A percentile compares a stretch with the other conserved stretches of the same genome.
phyloP scores from a whole-genome alignment of 148 eudicot genomes.

The Rhododendron williamsianum region DNA sequence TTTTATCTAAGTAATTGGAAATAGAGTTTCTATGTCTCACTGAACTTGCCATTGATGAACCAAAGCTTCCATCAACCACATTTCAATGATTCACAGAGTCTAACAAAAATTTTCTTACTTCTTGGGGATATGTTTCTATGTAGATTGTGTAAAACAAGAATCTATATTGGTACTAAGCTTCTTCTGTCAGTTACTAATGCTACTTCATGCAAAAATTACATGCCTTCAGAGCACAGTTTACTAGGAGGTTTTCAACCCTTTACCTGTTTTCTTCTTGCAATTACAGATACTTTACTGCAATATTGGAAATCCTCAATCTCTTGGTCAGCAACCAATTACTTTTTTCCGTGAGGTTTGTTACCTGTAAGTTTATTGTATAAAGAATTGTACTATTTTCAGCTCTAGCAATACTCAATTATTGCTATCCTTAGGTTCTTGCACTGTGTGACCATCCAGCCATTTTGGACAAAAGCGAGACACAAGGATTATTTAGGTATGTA shows the following conservation, averaged over 20 bases:
- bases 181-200: neutral
- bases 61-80: neutral
- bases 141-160: neutral
- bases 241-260: neutral
- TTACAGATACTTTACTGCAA: slow-evolving; percentile 87
- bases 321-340: slow-evolving; percentile 85
- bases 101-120: neutral
- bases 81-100: neutral
- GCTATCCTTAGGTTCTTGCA: slow-evolving; percentile 62
- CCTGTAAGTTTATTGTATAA: neutral
- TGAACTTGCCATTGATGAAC: neutral
- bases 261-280: slow-evolving; percentile 2
- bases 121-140: neutral
- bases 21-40: neutral
- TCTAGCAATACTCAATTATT: neutral
- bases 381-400: neutral
- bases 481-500: slow-evolving; percentile 71
- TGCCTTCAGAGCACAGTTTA: neutral
- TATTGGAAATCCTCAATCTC: slow-evolving; percentile 97
- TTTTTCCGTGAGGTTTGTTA: slow-evolving; percentile 83
- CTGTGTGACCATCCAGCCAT: slow-evolving; percentile 83
- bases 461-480: slow-evolving; percentile 81
- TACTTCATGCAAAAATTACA: neutral
- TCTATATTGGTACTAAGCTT: neutral
- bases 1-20: neutral